Conservation (phyloP, 2,329 filamentous ascomycete genomes). For the Chaetomium globosum region DNA sequence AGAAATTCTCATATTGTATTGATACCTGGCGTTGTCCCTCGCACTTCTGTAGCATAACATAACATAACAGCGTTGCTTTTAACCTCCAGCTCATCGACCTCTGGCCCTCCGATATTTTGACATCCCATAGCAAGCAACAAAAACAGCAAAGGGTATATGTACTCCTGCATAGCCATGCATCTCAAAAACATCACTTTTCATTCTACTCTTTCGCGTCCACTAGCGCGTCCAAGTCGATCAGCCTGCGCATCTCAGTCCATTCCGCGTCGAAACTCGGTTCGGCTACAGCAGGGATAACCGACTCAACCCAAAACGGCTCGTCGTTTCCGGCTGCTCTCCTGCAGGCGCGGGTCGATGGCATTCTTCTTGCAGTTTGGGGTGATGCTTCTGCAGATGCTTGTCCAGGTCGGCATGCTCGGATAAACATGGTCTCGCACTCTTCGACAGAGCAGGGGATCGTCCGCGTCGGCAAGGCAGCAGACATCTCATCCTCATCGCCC, state of each 20-base stretch:
- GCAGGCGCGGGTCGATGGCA: conserved; percentile 26
- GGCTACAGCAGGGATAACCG: conserved; percentile 10
- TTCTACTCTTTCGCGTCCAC: conserved; percentile 18
- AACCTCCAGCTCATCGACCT: neutral
- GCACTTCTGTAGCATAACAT: neutral
- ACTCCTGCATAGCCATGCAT: conserved; percentile 9
- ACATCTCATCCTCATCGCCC: conserved; percentile 43
- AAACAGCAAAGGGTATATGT: conserved; percentile 25
- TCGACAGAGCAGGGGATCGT: conserved; percentile 48
- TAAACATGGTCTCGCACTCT: conserved; percentile 52
- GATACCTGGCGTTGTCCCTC: neutral
- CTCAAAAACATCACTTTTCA: neutral
- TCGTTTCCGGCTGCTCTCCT: conserved; percentile 2
- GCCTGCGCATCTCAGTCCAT: conserved; percentile 34
- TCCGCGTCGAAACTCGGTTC: conserved; percentile 30
- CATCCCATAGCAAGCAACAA: neutral
- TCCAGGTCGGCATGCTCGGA: conserved; percentile 55
- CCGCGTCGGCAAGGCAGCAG: conserved; percentile 45
- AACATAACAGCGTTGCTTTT: neutral
- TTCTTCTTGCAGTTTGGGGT: conserved; percentile 20
- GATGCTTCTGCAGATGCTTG: conserved; percentile 47
- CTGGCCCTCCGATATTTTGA: neutral
- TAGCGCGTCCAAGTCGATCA: conserved; percentile 33
- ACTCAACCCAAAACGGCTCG: conserved; percentile 26
- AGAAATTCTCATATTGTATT: neutral